A percentile compares a stretch with the other conserved stretches of the same genome.
Evolutionary conservation across 257 asterid genomes (phyloP).

Genomic region (Nicotiana sylvestris): DNA sequence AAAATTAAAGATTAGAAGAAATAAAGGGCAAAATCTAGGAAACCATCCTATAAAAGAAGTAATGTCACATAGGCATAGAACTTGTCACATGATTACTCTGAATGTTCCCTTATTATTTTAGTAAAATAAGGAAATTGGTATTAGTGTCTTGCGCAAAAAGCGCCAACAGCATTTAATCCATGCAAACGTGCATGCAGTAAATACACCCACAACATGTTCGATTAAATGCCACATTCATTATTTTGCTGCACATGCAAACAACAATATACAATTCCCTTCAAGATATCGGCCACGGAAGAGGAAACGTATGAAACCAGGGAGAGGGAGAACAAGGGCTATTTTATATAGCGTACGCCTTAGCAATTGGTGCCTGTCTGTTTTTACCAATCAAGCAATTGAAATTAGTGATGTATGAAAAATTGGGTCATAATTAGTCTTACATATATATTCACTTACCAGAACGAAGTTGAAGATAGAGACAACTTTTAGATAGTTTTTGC

Average conservation of each 20-base stretch:
- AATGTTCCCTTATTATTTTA: conserved; percentile 14
- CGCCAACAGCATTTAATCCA: conserved; percentile 52
- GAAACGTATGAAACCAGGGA: not conserved
- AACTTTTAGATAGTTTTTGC: too few relatives aligned
- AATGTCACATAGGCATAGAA: not conserved
- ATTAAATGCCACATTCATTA: conserved; percentile 32
- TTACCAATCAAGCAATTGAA: not conserved
- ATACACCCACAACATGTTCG: conserved; percentile 34
- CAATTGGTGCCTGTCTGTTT: not conserved
- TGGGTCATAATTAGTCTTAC: not conserved
- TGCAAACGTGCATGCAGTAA: conserved; percentile 70
- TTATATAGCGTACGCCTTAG: not conserved
- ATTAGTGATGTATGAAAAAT: not conserved
- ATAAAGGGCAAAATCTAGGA: not conserved
- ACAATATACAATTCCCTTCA: conserved; percentile 8
- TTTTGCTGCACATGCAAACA: conserved; percentile 37
- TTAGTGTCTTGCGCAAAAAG: conserved; percentile 51
- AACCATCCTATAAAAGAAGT: not conserved
- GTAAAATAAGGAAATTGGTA: conserved; percentile 20
- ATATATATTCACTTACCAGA: too few relatives aligned
- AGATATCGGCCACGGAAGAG: not conserved
- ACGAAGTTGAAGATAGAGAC: too few relatives aligned
- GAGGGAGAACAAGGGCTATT: not conserved
- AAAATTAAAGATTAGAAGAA: not conserved
- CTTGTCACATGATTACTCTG: conserved; percentile 27